Conservation (phyloP, 2,329 filamentous ascomycete genomes). For the Zelopaecilomyces penicillatus region DNA sequence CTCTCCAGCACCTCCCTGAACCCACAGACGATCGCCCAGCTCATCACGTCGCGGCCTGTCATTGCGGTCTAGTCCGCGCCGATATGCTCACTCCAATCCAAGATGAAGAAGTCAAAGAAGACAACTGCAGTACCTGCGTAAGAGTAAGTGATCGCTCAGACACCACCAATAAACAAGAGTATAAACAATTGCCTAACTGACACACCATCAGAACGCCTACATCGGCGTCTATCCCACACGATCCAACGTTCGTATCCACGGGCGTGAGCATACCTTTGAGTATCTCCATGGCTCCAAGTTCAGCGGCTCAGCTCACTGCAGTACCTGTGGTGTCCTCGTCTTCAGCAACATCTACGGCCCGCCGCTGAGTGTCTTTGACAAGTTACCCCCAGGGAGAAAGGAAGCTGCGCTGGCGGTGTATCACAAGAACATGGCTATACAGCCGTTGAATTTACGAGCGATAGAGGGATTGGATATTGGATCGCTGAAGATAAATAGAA, state of each 20-base stretch:
- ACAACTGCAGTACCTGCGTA: slow-evolving; percentile 28
- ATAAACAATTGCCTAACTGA: not conserved
- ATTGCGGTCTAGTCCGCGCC: slow-evolving; percentile 17
- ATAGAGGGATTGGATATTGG: slow-evolving; percentile 14
- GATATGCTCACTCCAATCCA: slow-evolving; percentile 21
- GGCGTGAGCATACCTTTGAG: slow-evolving; percentile 17
- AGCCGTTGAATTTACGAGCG: slow-evolving; percentile 17
- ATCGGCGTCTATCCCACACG: slow-evolving; percentile 20
- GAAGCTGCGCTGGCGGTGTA: slow-evolving; percentile 14
- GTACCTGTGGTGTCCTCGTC: slow-evolving; percentile 20
- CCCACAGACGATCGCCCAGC: not conserved
- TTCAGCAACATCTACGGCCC: slow-evolving; percentile 22
- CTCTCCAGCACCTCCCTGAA: not conserved
- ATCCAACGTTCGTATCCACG: slow-evolving; percentile 18
- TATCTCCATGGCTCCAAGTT: slow-evolving; percentile 16
- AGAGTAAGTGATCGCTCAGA: slow-evolving; percentile 12
- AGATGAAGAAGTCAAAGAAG: slow-evolving; percentile 32
- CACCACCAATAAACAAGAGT: not conserved
- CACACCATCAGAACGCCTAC: slow-evolving; percentile 15
- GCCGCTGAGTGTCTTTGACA: slow-evolving; percentile 19
- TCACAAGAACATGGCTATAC: slow-evolving; percentile 16
- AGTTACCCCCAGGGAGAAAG: slow-evolving; percentile 16
- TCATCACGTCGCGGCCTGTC: slow-evolving; percentile 17
- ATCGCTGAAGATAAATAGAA: slow-evolving; percentile 10
- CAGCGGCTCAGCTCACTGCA: slow-evolving; percentile 15